Base-by-base conservation (phyloP, 2,329 filamentous ascomycete species). In the Dactylellina leptospora region DNA sequence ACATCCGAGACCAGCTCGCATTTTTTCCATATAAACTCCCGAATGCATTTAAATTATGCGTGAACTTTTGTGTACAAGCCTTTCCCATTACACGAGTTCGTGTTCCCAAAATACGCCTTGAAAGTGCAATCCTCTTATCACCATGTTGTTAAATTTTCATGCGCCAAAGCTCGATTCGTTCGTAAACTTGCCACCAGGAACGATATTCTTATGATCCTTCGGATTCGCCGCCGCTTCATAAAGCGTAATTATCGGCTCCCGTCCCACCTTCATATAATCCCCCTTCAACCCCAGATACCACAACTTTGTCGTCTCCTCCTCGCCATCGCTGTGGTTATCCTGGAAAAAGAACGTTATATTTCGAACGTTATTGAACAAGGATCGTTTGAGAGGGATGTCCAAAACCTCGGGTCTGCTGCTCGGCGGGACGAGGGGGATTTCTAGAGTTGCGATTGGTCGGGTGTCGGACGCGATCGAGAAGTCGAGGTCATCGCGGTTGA, bases 201-300 rank as follows among this genome's bases (percentile, higher is more conserved):
- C 75, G 22, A 76, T 47, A 59, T 75, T 75, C 81, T 85, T 86
- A 81, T 99, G 95, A 81, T 99, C 95, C 48, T 82, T 86, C 10
- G 93, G 95, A 79, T 97, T 96, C 33, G 95, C 90, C 23, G 93
- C 93, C 16, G 92, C 90, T 84, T 99, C 95, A 80, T 97, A 99
- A 72, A 96, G 77, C 76, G 97, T 93, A 76, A 90, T 92, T 4
- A 90, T 83, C 0, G 95, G 92, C 78, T 93, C 91, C 61, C 89
- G 85, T 48, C 89, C 95, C 77, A 96, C 81, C 79, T 88, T 87
- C 86, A 95, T 95, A 84, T 92, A 97, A 81, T 96, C 91, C 22
- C 95, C 95, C 81, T 91, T 93, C 83, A 99, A 97, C 0, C 91
- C 95, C 63, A 97, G 74, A 81, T 97, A 99, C 73, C 84, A 88